A percentile compares a stretch with the other conserved stretches of the same genome.
These are phyloP conservation scores for Xylaria palmicola DNA, from an alignment of 495 filamentous ascomycete genomes.

Conservation along the genomic window DNA sequence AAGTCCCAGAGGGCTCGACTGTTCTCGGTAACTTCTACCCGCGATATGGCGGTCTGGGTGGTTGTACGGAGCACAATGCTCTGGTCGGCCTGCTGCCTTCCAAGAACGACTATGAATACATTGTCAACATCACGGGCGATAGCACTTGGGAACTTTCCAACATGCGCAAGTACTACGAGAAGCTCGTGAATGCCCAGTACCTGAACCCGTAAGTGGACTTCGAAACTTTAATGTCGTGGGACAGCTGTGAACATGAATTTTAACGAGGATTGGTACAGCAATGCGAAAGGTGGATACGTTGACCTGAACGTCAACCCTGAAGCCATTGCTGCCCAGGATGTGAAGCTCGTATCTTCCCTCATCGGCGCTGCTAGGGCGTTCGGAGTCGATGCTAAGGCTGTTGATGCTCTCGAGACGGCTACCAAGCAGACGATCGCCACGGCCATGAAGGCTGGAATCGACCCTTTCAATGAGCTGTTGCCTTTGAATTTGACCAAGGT, in stretches of 20 bases:
- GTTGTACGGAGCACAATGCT: conserved; percentile 52
- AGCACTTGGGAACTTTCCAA: conserved; percentile 43
- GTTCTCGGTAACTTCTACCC: conserved; percentile 52
- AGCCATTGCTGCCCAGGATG: conserved; percentile 47
- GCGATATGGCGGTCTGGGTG: conserved; percentile 48
- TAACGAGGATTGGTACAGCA: conserved; percentile 25
- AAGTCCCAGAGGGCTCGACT: conserved; percentile 41
- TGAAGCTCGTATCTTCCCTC: conserved; percentile 50
- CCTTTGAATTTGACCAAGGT: conserved; percentile 22
- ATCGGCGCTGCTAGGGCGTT: conserved; percentile 51
- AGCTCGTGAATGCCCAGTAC: conserved; percentile 56
- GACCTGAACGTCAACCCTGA: conserved; percentile 33
- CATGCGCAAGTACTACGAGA: conserved; percentile 50
- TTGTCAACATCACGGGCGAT: conserved; percentile 51
- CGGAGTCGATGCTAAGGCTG: conserved; percentile 28
- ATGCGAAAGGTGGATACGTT: conserved; percentile 51
- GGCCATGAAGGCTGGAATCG: neutral
- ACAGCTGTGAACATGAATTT: neutral
- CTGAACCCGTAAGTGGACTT: conserved; percentile 8
- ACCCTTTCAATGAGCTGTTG: conserved; percentile 4
- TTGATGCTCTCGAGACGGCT: conserved; percentile 26
- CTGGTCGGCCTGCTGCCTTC: conserved; percentile 42
- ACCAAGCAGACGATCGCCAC: neutral
- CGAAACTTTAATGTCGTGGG: too few species aligned
- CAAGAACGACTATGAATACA: conserved; percentile 45